A percentile compares a stretch with the other conserved stretches of the same genome.
phyloP scores from a whole-genome alignment of 306 rosid genomes.

The Corylus avellana region DNA sequence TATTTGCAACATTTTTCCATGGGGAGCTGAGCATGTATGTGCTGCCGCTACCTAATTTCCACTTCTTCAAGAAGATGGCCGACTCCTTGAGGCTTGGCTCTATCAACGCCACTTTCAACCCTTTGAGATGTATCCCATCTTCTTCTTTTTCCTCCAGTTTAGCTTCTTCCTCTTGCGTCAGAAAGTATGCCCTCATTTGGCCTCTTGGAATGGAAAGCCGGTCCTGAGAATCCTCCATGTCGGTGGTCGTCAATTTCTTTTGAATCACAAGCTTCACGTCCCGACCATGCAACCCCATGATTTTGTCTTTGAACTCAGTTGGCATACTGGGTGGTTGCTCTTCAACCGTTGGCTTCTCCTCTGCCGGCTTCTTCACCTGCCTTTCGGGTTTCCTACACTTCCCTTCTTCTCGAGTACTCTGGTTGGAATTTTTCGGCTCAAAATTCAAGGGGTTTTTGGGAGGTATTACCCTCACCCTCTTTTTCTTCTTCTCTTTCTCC shows the following conservation, averaged over 20 bases:
- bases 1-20: not conserved
- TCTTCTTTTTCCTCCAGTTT: not conserved
- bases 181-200: not conserved
- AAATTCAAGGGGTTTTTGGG: too few relatives aligned
- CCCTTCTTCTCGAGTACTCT: not conserved
- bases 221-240: not conserved
- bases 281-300: not conserved
- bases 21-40: not conserved
- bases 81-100: not conserved
- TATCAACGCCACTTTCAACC: not conserved
- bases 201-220: not conserved
- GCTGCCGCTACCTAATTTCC: not conserved
- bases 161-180: not conserved
- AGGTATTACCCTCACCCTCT: too few relatives aligned
- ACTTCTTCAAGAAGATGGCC: not conserved
- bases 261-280: not conserved
- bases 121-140: not conserved
- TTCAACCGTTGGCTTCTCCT: too few relatives aligned
- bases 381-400: not conserved
- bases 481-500: too few relatives aligned
- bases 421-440: too few relatives aligned
- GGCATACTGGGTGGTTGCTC: not conserved
- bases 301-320: not conserved
- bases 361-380: not conserved
- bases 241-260: not conserved